phyloP scores from a whole-genome alignment of 305 asterid species.

The Rubia balearica region DNA sequence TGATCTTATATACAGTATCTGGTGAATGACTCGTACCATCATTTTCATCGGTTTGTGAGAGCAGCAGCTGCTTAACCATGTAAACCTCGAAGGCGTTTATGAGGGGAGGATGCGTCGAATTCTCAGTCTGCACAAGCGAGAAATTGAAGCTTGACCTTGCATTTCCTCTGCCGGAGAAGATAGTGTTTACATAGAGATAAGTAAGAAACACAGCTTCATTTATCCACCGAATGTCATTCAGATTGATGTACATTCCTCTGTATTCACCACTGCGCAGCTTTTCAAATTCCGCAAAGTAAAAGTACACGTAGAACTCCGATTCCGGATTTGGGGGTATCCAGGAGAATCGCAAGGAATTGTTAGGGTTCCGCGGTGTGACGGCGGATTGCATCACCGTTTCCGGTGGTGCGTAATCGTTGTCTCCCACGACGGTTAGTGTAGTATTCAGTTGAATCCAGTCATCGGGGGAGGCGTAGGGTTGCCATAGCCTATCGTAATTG shows the following conservation, averaged over 20 bases:
- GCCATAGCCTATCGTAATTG: background rate
- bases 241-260: conserved; percentile 17
- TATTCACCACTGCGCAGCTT: conserved; percentile 1
- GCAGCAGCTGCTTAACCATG: background rate
- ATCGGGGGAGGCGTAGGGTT: background rate
- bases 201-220: background rate
- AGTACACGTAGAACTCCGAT: conserved; percentile 7
- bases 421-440: background rate
- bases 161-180: background rate
- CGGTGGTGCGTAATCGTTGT: conserved; percentile 4
- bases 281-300: conserved; percentile 26
- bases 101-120: conserved; percentile 28
- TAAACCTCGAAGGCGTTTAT: conserved; percentile 25
- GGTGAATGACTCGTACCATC: conserved; percentile 9
- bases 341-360: background rate
- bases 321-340: background rate
- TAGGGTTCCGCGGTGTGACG: background rate
- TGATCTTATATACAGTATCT: too few relatives aligned
- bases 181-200: background rate
- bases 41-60: conserved; percentile 16
- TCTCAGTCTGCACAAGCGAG: background rate
- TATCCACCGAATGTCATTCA: background rate
- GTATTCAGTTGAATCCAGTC: background rate
- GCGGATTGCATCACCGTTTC: conserved; percentile 20
- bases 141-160: background rate